Base-by-base conservation (phyloP, 1,284 basidiomycete species). In the Boletus austroedulis region DNA sequence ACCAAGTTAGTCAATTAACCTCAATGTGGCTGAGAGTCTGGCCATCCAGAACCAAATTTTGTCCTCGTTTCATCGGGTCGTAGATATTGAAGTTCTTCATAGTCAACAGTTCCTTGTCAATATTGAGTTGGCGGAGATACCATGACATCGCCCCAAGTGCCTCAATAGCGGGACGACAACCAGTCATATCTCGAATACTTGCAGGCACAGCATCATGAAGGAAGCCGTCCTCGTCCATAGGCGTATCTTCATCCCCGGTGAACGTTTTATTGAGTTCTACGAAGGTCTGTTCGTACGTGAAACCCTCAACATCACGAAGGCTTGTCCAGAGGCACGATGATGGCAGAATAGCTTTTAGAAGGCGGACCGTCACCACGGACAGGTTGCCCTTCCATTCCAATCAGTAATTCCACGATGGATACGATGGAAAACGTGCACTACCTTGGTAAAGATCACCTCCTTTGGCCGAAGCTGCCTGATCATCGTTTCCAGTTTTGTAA, bases 21-120 rank as follows among this genome's bases (percentile, higher is more conserved):
- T 98, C 95, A 64, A 98, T 82, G 73, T 98, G 95, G 17, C 92
- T 90, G 49, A 98, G 78, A 0, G 94, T 95, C 70, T 97, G 94
- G 3, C 95, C 95, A 72, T 98, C 95, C 29, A 98, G 80, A 1
- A 92, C 82, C 47, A 98, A 76, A 24, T 88, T 91, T 68, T 89
- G 82, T 23, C 93, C 94, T 61, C 83, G 82, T 68, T 89, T 89
- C 83, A 97, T 92, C 0, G 95, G 95, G 73, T 98, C 94, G 69
- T 97, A 97, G 45, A 97, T 81, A 68, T 97, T 95, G 81, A 98
- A 98, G 71, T 97, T 97, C 75, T 86, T 90, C 86, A 95, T 94
- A 57, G 86, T 92, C 63, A 98, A 73, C 55, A 98, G 85, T 65
- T 97, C 93, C 70, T 92, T 92, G 76, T 95, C 95, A 61, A 98